Base-by-base conservation (phyloP, 306 rosid species). In the Castanea mollissima region DNA sequence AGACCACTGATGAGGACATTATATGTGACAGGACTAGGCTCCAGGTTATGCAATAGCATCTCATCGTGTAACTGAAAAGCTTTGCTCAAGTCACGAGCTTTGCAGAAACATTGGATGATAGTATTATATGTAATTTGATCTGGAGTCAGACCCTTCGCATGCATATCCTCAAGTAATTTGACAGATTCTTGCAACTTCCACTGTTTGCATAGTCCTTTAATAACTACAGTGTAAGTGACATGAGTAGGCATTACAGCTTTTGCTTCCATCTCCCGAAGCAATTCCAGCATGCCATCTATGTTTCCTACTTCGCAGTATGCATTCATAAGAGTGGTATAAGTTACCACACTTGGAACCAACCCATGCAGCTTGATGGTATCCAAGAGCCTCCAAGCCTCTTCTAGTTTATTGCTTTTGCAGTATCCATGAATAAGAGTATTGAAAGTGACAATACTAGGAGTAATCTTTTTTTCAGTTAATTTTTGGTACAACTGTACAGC, bases 291-390 rank as follows among this genome's bases (percentile, higher is more conserved):
- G n/a, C 25, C 76, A 16, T 63, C 41, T 41, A 81, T 74, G 64
- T 88, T 79, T 65, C 85, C 86, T 58, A 8, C 78, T 71, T 86
- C 89, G 64, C 85, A 83, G 76, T 76, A 81, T 6, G 80, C 89
- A 83, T 88, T 85, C 88, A 88, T 83, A 18, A 88, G 89, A 64
- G 81, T 88, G 56, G 91, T 88, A 74, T 83, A 88, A 60, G 86
- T 88, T 68, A 88, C 78, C 25, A 63, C 85, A 74, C 75, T 83
- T 44, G 89, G 91, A 27, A 57, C 76, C 73, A 85, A 74, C 59
- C 88, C 87, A 60, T 74, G 78, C 77, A 79, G 74, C 85, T 78
- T 82, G 35, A 79, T 85, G 72, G 34, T 54, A 38, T 79, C 75
- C 68, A 88, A 76, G 69, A 88, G 75, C 60, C 44, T 68, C 34